Evolutionary conservation across 73 alveolate species (phyloP), one percentile per base, ranked within the genome.

Genomic region (Blepharisma stoltei): DNA sequence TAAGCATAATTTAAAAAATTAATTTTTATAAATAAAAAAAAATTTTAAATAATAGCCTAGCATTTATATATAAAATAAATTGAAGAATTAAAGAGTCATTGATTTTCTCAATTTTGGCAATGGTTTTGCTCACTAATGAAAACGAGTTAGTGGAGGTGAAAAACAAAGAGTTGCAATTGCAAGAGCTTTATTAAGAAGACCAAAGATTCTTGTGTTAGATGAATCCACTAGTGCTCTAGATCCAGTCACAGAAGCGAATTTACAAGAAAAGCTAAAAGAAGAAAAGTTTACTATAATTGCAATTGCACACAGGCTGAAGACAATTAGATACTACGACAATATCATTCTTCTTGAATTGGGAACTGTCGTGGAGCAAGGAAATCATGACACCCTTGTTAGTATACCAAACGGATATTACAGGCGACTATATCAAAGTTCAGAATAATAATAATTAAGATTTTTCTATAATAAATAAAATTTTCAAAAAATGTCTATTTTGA

Each of bases 251-350:
- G 66, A 52, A 52, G n/a, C 66, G 2, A 52, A 52, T 20, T 52
- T 52, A 52, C 66, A 52, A 52, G 23, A 52, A 23, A 23, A n/a
- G 76, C n/a, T 65, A 1, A 65, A 23, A 32, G 54, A 32, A 18
- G 76, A 32, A 23, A 21, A 65, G 54, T 32, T 65, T 70, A 65
- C 76, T 14, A 32, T 65, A 11, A 21, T 65, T 21, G 76, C 76
- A 14, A 65, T 65, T 65, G 76, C 76, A 3, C 76, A 65, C 54
- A 21, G 76, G 20, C 54, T 65, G 2, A 65, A 32, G 66, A 23
- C 76, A 14, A 65, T 65, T 32, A 23, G 76, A 32, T 9, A 65
- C 20, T 65, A 21, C 4, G 76, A 65, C 76, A 9, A 32, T 18
- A 65, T 65, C 0, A 23, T 23, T 14, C 66, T 65, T 21, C n/a